Evolutionary conservation across 768 basidiomycete genomes (phyloP).

Genomic region (Mycena indigotica): DNA sequence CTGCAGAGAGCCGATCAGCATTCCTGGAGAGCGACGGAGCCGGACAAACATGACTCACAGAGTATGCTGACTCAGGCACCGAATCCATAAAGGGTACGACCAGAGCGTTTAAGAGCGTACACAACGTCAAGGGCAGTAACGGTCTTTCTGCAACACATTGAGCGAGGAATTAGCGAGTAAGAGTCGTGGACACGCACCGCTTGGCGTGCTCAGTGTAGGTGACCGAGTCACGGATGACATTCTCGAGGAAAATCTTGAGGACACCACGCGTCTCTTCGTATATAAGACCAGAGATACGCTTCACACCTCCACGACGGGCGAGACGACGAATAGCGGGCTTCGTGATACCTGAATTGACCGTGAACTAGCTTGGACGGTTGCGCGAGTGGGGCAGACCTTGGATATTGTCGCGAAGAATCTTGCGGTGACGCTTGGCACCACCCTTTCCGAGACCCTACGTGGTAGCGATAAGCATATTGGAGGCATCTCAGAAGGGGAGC

Average conservation of each 20-base stretch:
- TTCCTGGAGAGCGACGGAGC: background rate
- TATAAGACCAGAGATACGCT: background rate
- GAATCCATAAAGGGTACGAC: constrained; percentile 73
- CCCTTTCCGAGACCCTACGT: constrained; percentile 76
- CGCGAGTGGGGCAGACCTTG: constrained; percentile 60
- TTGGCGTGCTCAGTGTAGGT: constrained; percentile 77
- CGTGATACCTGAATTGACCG: constrained; percentile 29
- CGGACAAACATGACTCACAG: background rate
- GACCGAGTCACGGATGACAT: background rate
- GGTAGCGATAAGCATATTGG: background rate
- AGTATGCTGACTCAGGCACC: background rate
- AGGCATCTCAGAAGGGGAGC: background rate
- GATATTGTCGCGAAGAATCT: constrained; percentile 74
- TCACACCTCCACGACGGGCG: background rate
- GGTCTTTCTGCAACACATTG: constrained; percentile 24
- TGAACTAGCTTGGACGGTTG: constrained; percentile 46
- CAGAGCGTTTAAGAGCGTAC: constrained; percentile 72
- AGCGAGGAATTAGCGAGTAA: no score
- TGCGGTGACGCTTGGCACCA: constrained; percentile 44
- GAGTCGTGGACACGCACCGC: constrained; percentile 46
- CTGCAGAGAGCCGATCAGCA: no score
- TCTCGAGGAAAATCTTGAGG: background rate
- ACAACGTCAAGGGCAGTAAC: constrained; percentile 67
- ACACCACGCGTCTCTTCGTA: background rate
- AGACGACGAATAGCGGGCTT: background rate